Base-by-base conservation (phyloP, 2,329 filamentous ascomycete genomes). In the Ascosphaera apis region DNA sequence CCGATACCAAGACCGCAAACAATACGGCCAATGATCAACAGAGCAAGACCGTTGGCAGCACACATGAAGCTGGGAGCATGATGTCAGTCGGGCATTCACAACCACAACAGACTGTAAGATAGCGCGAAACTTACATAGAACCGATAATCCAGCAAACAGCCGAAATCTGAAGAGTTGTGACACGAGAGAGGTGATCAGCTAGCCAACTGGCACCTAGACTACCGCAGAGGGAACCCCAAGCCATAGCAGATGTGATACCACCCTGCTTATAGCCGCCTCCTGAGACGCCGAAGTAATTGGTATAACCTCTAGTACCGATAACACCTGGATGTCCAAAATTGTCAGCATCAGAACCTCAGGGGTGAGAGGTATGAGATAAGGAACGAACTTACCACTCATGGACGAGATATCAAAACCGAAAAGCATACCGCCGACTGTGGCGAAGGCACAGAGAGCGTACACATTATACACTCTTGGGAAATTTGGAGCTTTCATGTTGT, bases 341-440 rank as follows among this genome's bases (percentile, higher is more conserved):
- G 19, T 21, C 19, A 21, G 19, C 9, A 21, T 9, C 19, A 4
- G 9, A 21, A 21, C 19, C n/a, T n/a, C n/a, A n/a, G n/a, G n/a
- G n/a, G n/a, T n/a, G n/a, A n/a, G n/a, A n/a, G n/a, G n/a, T n/a
- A n/a, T n/a, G n/a, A n/a, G n/a, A n/a, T n/a, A n/a, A n/a, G n/a
- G n/a, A n/a, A n/a, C n/a, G n/a, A n/a, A 31, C 30, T 31, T 12
- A 31, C 30, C 30, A 31, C 30, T 31, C 56, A 61, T 65, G 12
- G 62, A 67, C 40, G 57, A 62, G 39, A 70, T 65, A 52, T 70
- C 67, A 47, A 70, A 71, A 30, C 66, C 66, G 45, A 70, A 70
- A 15, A 69, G 51, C 7, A 58, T 63, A 48, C 65, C 66, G 30
- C 66, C 66, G 4, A 31, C 30, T 31, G 30, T 31, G 30, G 30